Evolutionary conservation across 2,329 filamentous ascomycete genomes (phyloP), one percentile per base, ranked within the genome.

Genomic region (Penicillium verrucosum): DNA sequence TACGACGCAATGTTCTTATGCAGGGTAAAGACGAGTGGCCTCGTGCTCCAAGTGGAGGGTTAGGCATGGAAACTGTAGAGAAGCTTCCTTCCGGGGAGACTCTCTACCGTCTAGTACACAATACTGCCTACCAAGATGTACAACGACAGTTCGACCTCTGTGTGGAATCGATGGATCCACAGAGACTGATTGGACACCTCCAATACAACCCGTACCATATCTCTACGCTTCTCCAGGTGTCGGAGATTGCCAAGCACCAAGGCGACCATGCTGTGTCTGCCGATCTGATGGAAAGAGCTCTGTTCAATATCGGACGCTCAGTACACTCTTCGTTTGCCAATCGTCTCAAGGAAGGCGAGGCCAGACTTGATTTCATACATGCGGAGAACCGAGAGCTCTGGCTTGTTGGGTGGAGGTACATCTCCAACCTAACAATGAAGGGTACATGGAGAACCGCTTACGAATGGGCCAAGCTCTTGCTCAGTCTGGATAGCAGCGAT

Each of bases 401-500:
- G 87, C 84, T 97, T 36, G 89, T 91, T 1, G 89, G 87, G 9
- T 96, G 92, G 80, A 86, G 92, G 64, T 97, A 97, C 67, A 88
- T 97, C 66, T 85, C 84, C 65, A 94, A 90, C 63, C 80, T 99
- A 23, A 82, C 91, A 16, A 87, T 91, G 75, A 93, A 95, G 65
- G 92, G 92, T n/a, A 97, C 93, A 1, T 96, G 91, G 80, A 84
- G 92, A 45, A 97, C 94, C 0, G 91, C 92, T 0, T 85, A 96
- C 46, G 94, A 97, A 73, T 99, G 94, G 92, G 84, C 90, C 7
- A 96, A 94, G 75, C 77, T 97, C 6, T 79, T 97, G 10, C 81
- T 95, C 30, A 84, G 87, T 56, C 75, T 97, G 57, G 85, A 92
- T 63, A 85, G 86, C 4, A 77, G 80, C 4, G 94, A 99, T 69